Base-by-base conservation (phyloP, 345 rosid genomes). In the Erodium maritimum region DNA sequence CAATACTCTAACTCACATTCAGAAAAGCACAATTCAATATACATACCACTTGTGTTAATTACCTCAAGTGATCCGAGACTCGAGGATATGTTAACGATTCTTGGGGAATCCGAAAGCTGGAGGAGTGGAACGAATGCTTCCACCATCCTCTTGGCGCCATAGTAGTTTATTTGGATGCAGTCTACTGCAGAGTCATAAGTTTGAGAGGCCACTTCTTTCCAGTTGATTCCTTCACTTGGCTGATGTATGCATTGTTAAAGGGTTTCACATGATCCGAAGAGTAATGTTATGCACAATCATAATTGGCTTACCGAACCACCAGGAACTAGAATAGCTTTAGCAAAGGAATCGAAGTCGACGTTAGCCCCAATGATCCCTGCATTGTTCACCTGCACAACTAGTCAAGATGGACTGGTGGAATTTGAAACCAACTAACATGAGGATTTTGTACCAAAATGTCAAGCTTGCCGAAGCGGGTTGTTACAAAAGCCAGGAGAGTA, bases 391-490 rank as follows among this genome's bases (percentile, higher is more conserved):
- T 73, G 59, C 46, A n/a, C n/a, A n/a, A n/a, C n/a, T n/a, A n/a
- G n/a, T n/a, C n/a, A n/a, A n/a, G n/a, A n/a, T n/a, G n/a, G n/a
- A n/a, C n/a, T n/a, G n/a, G n/a, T n/a, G n/a, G n/a, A n/a, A n/a
- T n/a, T n/a, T n/a, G n/a, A n/a, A n/a, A n/a, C n/a, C n/a, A n/a
- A n/a, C n/a, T n/a, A n/a, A n/a, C n/a, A n/a, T n/a, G n/a, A n/a
- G n/a, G n/a, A n/a, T n/a, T n/a, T n/a, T n/a, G n/a, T n/a, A 69
- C 79, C 81, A 77, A 60, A 34, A 80, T 72, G 54, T 80, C 79
- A 29, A 74, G 73, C 54, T 63, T 75, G 17, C 82, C 78, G n/a
- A 65, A 70, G 11, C 59, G 58, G 19, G 5, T 64, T 54, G 54
- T 67, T 59, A 73, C 21, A 21, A 77, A 75, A 10, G 70, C 63